Percentiles rank a stretch among this genome's conserved stretches.
phyloP scores from a whole-genome alignment of 805 yeast species.

The Saturnispora galanensis region DNA sequence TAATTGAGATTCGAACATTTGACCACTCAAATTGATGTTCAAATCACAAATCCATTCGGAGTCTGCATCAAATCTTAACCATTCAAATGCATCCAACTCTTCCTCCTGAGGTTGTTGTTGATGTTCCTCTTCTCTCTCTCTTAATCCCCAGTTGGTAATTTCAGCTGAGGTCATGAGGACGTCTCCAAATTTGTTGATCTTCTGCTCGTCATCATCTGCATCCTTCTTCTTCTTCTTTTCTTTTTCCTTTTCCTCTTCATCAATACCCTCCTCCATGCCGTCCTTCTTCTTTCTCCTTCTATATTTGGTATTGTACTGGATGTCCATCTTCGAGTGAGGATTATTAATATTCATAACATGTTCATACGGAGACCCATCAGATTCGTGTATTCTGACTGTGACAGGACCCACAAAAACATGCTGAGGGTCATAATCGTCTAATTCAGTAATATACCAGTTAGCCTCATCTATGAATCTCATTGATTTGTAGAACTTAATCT shows the following conservation, averaged over 20 bases:
- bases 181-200: slow-evolving; percentile 57
- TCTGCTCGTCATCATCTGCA: slow-evolving; percentile 17
- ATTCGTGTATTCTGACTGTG: slow-evolving; percentile 94
- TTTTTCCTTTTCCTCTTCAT: slow-evolving; percentile 19
- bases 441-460: slow-evolving; percentile 30
- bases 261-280: slow-evolving; percentile 26
- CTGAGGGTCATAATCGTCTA: slow-evolving; percentile 34
- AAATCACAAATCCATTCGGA: slow-evolving; percentile 90
- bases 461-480: slow-evolving; percentile 39
- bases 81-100: slow-evolving; percentile 72
- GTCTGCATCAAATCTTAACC: slow-evolving; percentile 97
- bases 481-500: slow-evolving; percentile 16
- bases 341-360: slow-evolving; percentile 91
- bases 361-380: slow-evolving; percentile 97
- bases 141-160: slow-evolving; percentile 53
- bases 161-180: slow-evolving; percentile 55
- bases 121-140: slow-evolving; percentile 29
- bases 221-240: slow-evolving; percentile 18
- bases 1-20: slow-evolving; percentile 88
- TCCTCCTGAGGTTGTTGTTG: slow-evolving; percentile 25
- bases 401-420: slow-evolving; percentile 83
- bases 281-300: slow-evolving; percentile 67
- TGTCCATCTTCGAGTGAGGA: slow-evolving; percentile 74
- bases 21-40: slow-evolving; percentile 80
- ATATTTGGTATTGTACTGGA: slow-evolving; percentile 90